Percentiles rank a stretch among this genome's conserved stretches.
These are phyloP conservation scores for Ceratobasidium sp. DNA, from an alignment of 1,284 basidiomycete genomes.

Conservation along the genomic window DNA sequence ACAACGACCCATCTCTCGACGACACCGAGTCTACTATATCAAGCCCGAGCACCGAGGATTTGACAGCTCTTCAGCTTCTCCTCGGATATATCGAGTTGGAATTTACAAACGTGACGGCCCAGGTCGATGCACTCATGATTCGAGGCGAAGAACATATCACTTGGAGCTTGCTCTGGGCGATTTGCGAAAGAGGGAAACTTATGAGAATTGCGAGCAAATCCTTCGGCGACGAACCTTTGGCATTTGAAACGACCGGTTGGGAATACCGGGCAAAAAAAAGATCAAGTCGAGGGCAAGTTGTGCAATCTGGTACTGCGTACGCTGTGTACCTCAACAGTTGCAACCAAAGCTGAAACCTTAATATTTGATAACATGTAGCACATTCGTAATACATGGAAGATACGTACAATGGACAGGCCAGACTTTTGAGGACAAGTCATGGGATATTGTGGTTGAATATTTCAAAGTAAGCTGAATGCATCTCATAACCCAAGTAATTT, in stretches of 20 bases:
- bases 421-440: background rate
- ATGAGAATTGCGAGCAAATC: background rate
- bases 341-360: no score
- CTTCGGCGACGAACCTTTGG: background rate
- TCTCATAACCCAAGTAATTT: background rate
- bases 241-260: background rate
- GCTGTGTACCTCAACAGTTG: no score
- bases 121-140: background rate
- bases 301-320: no score
- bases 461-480: background rate
- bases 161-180: constrained; percentile 17
- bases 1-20: background rate
- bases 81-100: background rate
- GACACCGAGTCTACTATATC: background rate
- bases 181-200: background rate
- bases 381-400: background rate
- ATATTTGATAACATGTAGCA: no score
- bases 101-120: background rate
- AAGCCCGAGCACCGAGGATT: background rate
- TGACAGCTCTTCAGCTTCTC: background rate
- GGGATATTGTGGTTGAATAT: background rate
- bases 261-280: background rate
- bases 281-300: background rate
- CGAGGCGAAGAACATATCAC: background rate
- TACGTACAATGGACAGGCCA: background rate